Percentiles rank a stretch among this genome's conserved stretches.
Evolutionary conservation across 2,329 filamentous ascomycete species (phyloP).

Genomic region (Capronia coronata): DNA sequence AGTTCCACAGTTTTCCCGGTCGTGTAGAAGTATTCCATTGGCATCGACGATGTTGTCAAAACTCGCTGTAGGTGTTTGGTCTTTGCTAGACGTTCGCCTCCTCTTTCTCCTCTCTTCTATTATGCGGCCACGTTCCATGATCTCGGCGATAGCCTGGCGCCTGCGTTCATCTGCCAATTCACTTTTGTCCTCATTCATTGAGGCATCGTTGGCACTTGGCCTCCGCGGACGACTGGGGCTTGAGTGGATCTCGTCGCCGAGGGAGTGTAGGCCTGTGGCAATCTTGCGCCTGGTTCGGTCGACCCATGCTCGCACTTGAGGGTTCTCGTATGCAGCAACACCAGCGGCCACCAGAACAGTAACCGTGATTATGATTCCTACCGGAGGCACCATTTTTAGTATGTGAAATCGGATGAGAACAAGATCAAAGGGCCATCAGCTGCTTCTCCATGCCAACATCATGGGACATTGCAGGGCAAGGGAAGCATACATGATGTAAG

Average conservation of each 20-base stretch:
- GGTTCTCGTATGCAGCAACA: conserved; percentile 58
- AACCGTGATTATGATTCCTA: conserved; percentile 58
- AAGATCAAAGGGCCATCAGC: background rate
- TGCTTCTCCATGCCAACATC: too few species aligned
- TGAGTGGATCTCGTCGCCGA: conserved; percentile 55
- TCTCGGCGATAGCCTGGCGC: conserved; percentile 40
- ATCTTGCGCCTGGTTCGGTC: conserved; percentile 56
- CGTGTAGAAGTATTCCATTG: conserved; percentile 8
- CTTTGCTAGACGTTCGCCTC: conserved; percentile 21
- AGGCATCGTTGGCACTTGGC: conserved; percentile 37
- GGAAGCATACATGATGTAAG: conserved; percentile 25
- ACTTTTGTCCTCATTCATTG: conserved; percentile 43
- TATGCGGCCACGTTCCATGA: conserved; percentile 38
- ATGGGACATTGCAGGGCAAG: too few species aligned
- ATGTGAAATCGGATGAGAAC: conserved; percentile 6
- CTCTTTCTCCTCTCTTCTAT: conserved; percentile 36
- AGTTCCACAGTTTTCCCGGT: background rate
- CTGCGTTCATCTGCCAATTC: conserved; percentile 41
- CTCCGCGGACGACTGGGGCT: conserved; percentile 31
- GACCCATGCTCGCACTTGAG: conserved; percentile 57
- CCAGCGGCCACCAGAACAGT: conserved; percentile 57
- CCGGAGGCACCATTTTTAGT: conserved; percentile 24
- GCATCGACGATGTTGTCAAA: conserved; percentile 41
- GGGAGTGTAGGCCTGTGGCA: conserved; percentile 51
- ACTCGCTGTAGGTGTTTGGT: conserved; percentile 26